phyloP scores from a whole-genome alignment of 352 stramenopile genomes.

The Pseudoperonospora humuli region DNA sequence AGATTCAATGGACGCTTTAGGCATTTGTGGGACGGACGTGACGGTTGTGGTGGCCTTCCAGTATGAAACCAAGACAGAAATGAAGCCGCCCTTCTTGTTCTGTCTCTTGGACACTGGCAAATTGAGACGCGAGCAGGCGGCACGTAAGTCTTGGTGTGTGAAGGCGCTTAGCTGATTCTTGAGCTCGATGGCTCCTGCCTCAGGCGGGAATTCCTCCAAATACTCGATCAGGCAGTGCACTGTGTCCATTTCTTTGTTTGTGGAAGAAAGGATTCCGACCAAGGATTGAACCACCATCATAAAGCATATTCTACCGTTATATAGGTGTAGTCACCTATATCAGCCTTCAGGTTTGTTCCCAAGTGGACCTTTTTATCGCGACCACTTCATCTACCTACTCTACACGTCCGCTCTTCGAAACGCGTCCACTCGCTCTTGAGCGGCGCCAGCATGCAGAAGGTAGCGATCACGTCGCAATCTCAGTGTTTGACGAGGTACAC shows the following conservation, averaged over 20 bases:
- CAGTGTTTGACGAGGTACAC: too few relatives aligned
- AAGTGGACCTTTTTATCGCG: too few relatives aligned
- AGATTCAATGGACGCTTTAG: too few relatives aligned
- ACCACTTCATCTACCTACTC: too few relatives aligned
- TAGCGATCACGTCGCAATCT: too few relatives aligned
- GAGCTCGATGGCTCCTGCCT: slow-evolving; percentile 7
- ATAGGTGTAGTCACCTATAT: too few relatives aligned
- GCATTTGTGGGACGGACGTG: neutral
- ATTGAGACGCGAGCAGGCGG: slow-evolving; percentile 8
- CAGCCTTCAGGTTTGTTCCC: too few relatives aligned
- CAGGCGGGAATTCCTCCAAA: slow-evolving; percentile 5
- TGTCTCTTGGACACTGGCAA: slow-evolving; percentile 1
- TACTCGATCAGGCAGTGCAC: slow-evolving; percentile 15
- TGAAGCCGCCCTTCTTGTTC: slow-evolving; percentile 14
- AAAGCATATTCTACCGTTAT: too few relatives aligned
- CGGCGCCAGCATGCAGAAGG: too few relatives aligned
- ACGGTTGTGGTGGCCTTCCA: slow-evolving; percentile 3
- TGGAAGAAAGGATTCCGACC: neutral
- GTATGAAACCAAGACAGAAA: slow-evolving; percentile 8
- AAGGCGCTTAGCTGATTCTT: slow-evolving; percentile 12
- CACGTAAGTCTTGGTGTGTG: slow-evolving; percentile 9
- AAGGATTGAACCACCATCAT: too few relatives aligned
- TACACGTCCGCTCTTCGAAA: too few relatives aligned
- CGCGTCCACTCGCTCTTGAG: too few relatives aligned
- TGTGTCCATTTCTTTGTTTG: slow-evolving; percentile 11